A percentile compares a stretch with the other conserved stretches of the same genome.
Evolutionary conservation across 1,139 yeast genomes (phyloP).

Genomic region (Maudiozyma humilis): DNA sequence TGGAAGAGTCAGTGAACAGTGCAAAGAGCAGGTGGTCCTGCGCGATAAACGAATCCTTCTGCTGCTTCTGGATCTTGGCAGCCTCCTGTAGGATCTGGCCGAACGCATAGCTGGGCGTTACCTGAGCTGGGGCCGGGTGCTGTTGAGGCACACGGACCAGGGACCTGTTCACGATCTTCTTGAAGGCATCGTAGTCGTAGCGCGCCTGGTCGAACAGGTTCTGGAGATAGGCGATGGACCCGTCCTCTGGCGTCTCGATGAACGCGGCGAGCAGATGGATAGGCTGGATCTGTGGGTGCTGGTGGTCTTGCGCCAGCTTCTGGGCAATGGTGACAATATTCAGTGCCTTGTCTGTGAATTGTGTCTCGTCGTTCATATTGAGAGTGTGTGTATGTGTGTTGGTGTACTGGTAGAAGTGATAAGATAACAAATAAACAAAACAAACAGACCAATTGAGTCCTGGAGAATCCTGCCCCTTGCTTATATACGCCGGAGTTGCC

Average conservation of each 20-base stretch:
- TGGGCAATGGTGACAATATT: slow-evolving; percentile 71
- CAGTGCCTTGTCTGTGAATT: slow-evolving; percentile 90
- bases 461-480: not conserved
- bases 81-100: slow-evolving; percentile 65
- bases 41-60: slow-evolving; percentile 84
- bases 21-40: slow-evolving; percentile 91
- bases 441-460: not conserved
- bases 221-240: slow-evolving; percentile 55
- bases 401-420: not conserved
- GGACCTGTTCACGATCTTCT: slow-evolving; percentile 69
- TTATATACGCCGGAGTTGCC: not conserved
- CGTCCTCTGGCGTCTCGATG: slow-evolving; percentile 68
- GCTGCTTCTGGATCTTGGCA: slow-evolving; percentile 68
- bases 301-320: slow-evolving; percentile 73
- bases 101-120: slow-evolving; percentile 61
- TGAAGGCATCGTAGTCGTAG: slow-evolving; percentile 76
- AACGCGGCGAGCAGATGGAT: slow-evolving; percentile 87
- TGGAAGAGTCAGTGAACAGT: slow-evolving; percentile 64
- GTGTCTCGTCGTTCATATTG: slow-evolving; percentile 48
- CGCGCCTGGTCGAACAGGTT: slow-evolving; percentile 83
- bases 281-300: slow-evolving; percentile 77
- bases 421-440: not conserved
- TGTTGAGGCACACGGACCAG: slow-evolving; percentile 82
- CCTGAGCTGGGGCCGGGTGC: slow-evolving; percentile 73
- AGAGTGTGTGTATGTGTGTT: not conserved